Evolutionary conservation across 2,329 filamentous ascomycete genomes (phyloP).

Genomic region (Aspergillus pseudoterreus): DNA sequence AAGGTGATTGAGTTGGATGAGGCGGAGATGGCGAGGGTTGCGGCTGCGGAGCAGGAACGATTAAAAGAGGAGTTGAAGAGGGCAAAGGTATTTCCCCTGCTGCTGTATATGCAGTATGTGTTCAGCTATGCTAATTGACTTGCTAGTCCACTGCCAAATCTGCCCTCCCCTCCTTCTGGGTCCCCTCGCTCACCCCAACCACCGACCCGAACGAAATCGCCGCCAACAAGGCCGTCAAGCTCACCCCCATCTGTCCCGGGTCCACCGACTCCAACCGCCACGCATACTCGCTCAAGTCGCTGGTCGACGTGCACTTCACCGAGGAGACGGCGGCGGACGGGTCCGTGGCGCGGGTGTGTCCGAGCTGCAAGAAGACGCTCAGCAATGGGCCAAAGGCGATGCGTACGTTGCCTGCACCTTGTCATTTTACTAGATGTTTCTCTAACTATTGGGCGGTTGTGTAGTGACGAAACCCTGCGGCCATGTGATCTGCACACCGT

Average conservation of each 20-base stretch:
- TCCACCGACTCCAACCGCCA: conserved; percentile 66
- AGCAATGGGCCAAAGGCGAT: conserved; percentile 79
- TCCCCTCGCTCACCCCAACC: conserved; percentile 74
- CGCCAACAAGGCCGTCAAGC: conserved; percentile 60
- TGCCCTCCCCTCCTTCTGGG: conserved; percentile 84
- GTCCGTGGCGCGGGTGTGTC: conserved; percentile 60
- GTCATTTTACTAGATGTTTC: no score
- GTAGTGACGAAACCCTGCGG: conserved; percentile 78
- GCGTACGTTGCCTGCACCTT: conserved; percentile 29
- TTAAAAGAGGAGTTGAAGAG: conserved; percentile 67
- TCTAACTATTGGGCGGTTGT: no score
- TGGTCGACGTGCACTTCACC: conserved; percentile 73
- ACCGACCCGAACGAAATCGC: conserved; percentile 55
- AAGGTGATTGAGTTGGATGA: conserved; percentile 79
- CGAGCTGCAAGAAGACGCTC: conserved; percentile 77
- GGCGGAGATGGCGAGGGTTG: conserved; percentile 68
- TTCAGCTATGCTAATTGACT: background rate
- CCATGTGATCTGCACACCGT: conserved; percentile 83
- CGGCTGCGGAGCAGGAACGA: conserved; percentile 65
- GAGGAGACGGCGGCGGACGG: conserved; percentile 60
- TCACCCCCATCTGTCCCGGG: conserved; percentile 71
- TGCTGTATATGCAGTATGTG: no score
- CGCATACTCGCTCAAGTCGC: conserved; percentile 69
- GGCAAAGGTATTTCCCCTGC: conserved; percentile 57
- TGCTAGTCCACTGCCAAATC: conserved; percentile 54